Evolutionary conservation across 1,284 basidiomycete genomes (phyloP).

Genomic region (Rhodotorula sp.): DNA sequence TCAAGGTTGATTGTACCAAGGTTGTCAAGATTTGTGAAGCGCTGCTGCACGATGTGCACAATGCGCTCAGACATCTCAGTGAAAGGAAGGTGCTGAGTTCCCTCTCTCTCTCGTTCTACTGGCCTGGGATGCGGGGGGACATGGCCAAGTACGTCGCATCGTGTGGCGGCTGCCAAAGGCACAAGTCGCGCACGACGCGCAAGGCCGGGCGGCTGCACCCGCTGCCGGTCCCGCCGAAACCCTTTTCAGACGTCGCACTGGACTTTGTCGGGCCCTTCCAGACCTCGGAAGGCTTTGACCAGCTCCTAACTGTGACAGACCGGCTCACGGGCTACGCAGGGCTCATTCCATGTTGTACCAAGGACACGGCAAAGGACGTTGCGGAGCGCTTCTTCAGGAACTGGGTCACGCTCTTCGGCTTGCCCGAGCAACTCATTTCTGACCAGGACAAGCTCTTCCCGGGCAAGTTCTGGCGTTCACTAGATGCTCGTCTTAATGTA

Average conservation of each 20-base stretch:
- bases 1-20: conserved; percentile 50
- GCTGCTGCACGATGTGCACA: conserved; percentile 48
- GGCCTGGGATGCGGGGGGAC: conserved; percentile 53
- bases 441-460: conserved; percentile 46
- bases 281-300: conserved; percentile 50
- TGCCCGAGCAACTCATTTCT: conserved; percentile 43
- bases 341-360: conserved; percentile 49
- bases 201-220: conserved; percentile 17
- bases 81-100: conserved; percentile 51
- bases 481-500: conserved; percentile 40
- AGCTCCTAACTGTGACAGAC: conserved; percentile 53
- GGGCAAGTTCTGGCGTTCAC: conserved; percentile 43
- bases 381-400: conserved; percentile 48
- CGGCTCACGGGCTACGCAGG: conserved; percentile 53
- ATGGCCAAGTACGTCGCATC: background rate
- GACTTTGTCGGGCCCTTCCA: conserved; percentile 54
- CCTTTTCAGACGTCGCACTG: conserved; percentile 21
- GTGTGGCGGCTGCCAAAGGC: conserved; percentile 31
- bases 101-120: conserved; percentile 51
- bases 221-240: background rate
- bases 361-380: conserved; percentile 52
- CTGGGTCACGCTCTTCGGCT: conserved; percentile 54
- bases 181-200: conserved; percentile 24
- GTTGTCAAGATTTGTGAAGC: conserved; percentile 36
- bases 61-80: conserved; percentile 53